phyloP scores from a whole-genome alignment of 2,329 filamentous ascomycete genomes.

The Aspergillus cejpii region DNA sequence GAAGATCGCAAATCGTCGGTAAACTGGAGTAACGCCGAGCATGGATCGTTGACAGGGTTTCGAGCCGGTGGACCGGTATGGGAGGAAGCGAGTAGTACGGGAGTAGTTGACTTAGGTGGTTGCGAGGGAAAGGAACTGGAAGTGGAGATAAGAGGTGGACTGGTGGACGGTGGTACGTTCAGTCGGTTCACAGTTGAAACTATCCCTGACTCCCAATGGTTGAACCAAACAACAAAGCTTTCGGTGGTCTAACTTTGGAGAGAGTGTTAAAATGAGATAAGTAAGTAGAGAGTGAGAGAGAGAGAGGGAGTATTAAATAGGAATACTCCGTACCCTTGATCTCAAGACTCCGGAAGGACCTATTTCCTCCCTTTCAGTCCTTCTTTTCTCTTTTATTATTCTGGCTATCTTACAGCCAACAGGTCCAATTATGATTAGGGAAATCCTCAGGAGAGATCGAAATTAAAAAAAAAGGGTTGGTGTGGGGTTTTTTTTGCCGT shows the following conservation, averaged over 20 bases:
- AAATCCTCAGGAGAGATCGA: slow-evolving; percentile 8
- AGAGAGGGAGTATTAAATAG: slow-evolving; percentile 2
- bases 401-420: too few species aligned
- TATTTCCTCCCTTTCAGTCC: too few species aligned
- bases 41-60: slow-evolving; percentile 24
- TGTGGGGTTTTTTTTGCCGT: slow-evolving; percentile 23
- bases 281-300: not conserved
- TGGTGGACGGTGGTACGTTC: too few species aligned
- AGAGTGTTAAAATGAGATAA: not conserved
- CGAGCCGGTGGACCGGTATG: slow-evolving; percentile 24
- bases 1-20: slow-evolving; percentile 22
- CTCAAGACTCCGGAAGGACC: too few species aligned
- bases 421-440: too few species aligned
- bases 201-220: slow-evolving; percentile 12
- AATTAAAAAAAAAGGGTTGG: slow-evolving; percentile 9
- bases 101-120: not conserved
- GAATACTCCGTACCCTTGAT: slow-evolving; percentile 1
- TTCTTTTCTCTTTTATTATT: not conserved
- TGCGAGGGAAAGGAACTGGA: slow-evolving; percentile 14
- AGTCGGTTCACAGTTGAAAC: too few species aligned
- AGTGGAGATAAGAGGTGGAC: slow-evolving; percentile 13
- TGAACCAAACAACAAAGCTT: slow-evolving; percentile 12
- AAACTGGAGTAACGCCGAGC: slow-evolving; percentile 22
- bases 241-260: slow-evolving; percentile 11
- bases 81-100: slow-evolving; percentile 20